Conservation (phyloP, 2,329 filamentous ascomycete species). For the Pleoardoris graminearum region DNA sequence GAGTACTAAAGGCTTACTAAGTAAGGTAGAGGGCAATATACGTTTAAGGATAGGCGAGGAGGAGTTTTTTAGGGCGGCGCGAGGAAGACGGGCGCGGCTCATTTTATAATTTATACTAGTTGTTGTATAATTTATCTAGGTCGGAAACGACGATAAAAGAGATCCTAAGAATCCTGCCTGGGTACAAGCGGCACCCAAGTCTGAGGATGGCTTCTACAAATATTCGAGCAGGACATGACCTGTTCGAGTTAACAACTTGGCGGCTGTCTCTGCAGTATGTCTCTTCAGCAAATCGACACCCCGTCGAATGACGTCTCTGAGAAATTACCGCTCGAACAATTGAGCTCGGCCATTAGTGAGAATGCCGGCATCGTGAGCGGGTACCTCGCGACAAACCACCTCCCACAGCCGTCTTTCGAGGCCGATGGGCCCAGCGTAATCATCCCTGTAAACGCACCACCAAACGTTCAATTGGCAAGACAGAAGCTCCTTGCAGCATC, state of each 20-base stretch:
- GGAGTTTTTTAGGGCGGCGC: too few relatives aligned
- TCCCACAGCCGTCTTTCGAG: conserved; percentile 8
- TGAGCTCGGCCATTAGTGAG: conserved; percentile 3
- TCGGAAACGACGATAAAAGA: too few relatives aligned
- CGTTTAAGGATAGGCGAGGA: too few relatives aligned
- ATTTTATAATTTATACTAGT: too few relatives aligned
- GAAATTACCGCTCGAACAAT: conserved; percentile 6
- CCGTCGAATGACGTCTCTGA: conserved; percentile 4
- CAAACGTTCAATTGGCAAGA: background rate
- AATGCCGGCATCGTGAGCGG: conserved; percentile 9
- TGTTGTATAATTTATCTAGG: too few relatives aligned
- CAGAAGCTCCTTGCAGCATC: conserved; percentile 4
- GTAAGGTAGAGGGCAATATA: too few relatives aligned
- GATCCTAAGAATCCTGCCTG: too few relatives aligned
- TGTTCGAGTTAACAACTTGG: conserved; percentile 4
- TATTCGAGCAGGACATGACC: conserved; percentile 4
- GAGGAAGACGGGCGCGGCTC: too few relatives aligned
- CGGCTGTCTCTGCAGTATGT: conserved; percentile 6
- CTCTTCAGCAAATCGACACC: conserved; percentile 6
- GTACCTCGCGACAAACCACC: conserved; percentile 4
- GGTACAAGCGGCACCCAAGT: conserved; percentile 2
- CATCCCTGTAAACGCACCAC: conserved; percentile 3
- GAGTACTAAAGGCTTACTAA: too few relatives aligned
- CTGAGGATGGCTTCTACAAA: conserved; percentile 5
- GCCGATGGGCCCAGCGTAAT: conserved; percentile 7